Evolutionary conservation across 768 basidiomycete genomes (phyloP).

Genomic region (Podaxis rugospora): DNA sequence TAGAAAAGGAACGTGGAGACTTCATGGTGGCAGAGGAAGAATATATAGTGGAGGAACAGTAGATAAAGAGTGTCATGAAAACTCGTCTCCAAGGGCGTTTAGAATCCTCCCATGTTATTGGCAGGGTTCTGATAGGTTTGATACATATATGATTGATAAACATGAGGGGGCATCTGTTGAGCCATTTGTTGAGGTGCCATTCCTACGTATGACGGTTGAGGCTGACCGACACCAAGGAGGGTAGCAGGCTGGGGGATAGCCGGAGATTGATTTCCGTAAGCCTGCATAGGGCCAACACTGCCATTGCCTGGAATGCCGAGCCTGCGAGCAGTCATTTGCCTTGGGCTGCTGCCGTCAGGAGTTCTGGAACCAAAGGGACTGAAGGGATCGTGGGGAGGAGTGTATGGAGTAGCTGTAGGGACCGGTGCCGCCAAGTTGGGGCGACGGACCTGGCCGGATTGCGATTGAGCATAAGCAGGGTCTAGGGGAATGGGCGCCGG

Average conservation of each 20-base stretch:
- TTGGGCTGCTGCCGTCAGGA: constrained; percentile 42
- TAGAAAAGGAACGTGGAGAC: constrained; percentile 21
- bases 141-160: constrained; percentile 83
- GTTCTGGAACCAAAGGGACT: constrained; percentile 47
- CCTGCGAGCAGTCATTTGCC: constrained; percentile 44
- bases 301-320: constrained; percentile 42
- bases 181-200: constrained; percentile 56
- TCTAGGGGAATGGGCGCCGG: constrained; percentile 55
- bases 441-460: constrained; percentile 32
- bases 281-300: constrained; percentile 21
- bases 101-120: constrained; percentile 71
- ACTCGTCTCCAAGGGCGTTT: constrained; percentile 33
- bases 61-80: constrained; percentile 39
- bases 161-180: constrained; percentile 57
- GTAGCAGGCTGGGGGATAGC: constrained; percentile 50
- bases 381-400: constrained; percentile 42
- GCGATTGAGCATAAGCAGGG: constrained; percentile 44
- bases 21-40: constrained; percentile 11
- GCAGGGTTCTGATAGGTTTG: constrained; percentile 63
- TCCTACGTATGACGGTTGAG: constrained; percentile 59
- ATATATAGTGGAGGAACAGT: constrained; percentile 17
- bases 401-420: constrained; percentile 27
- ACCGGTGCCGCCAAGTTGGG: constrained; percentile 22
- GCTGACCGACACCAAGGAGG: constrained; percentile 62
- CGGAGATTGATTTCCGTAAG: constrained; percentile 60